phyloP scores from a whole-genome alignment of 163 green algal species.

The Volvox carteri region DNA sequence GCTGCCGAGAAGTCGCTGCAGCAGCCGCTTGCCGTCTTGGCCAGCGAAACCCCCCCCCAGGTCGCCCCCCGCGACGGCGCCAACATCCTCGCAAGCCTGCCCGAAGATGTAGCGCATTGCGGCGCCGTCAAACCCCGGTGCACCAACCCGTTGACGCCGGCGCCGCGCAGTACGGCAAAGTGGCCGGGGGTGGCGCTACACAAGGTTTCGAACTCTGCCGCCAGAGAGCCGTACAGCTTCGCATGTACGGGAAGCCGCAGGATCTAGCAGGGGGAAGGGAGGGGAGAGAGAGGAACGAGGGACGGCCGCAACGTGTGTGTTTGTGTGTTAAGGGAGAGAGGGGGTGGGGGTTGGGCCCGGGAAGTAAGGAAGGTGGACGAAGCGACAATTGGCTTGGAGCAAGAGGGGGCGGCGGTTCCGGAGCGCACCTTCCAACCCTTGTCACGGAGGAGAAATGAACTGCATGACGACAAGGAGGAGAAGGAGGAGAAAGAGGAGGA shows the following conservation, averaged over 20 bases:
- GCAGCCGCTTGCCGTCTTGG: background rate
- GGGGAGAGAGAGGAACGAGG: background rate
- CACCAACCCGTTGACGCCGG: background rate
- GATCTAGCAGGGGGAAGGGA: conserved; percentile 3
- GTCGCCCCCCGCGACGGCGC: background rate
- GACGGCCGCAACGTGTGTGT: no score
- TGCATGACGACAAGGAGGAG: no score
- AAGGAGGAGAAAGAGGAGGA: no score
- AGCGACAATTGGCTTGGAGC: no score
- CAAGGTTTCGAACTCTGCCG: conserved; percentile 23
- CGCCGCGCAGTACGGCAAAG: conserved; percentile 39
- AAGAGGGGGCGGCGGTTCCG: no score
- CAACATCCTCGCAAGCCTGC: background rate
- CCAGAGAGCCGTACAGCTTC: conserved; percentile 20
- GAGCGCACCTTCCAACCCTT: no score
- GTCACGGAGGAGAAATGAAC: no score
- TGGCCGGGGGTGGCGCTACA: conserved; percentile 13
- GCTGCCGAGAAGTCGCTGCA: background rate
- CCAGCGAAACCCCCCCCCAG: background rate
- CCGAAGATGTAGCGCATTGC: no score
- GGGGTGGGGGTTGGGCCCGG: no score
- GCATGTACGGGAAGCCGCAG: background rate
- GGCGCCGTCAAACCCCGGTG: background rate
- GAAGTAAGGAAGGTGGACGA: no score
- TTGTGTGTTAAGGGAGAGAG: no score